These are phyloP conservation scores for Talaromyces pinophilus DNA, from an alignment of 2,329 filamentous ascomycete genomes.

Conservation along the genomic window DNA sequence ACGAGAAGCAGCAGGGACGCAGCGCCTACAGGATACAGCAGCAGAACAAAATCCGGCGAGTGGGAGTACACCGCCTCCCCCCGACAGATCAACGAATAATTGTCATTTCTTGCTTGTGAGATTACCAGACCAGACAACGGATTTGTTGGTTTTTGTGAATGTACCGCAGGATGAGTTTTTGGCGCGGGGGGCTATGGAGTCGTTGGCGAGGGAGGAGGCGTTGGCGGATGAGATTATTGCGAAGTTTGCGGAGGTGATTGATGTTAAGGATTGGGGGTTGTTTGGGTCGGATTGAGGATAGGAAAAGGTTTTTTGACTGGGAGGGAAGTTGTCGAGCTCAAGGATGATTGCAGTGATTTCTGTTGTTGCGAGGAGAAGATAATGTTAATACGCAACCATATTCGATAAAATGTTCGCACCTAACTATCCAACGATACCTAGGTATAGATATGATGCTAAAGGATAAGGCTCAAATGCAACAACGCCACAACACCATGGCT, in stretches of 20 bases:
- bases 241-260: slow-evolving; percentile 69
- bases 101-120: slow-evolving; percentile 77
- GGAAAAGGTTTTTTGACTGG: neutral
- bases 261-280: slow-evolving; percentile 77
- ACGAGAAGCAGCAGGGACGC: slow-evolving; percentile 19
- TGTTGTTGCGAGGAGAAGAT: neutral
- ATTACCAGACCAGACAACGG: slow-evolving; percentile 72
- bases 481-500: slow-evolving; percentile 17
- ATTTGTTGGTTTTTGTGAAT: slow-evolving; percentile 83
- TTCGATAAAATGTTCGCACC: neutral
- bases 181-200: slow-evolving; percentile 67
- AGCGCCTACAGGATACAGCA: neutral
- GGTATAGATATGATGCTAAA: neutral
- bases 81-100: slow-evolving; percentile 53
- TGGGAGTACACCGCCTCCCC: slow-evolving; percentile 26
- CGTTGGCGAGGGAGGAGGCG: slow-evolving; percentile 67
- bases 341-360: neutral
- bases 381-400: neutral
- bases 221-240: slow-evolving; percentile 36
- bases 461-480: slow-evolving; percentile 12
- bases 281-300: slow-evolving; percentile 53
- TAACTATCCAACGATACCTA: neutral
- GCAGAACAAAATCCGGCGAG: slow-evolving; percentile 26
- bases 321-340: neutral
- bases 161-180: slow-evolving; percentile 79